phyloP scores from a whole-genome alignment of 257 asterid species.

The Schizonepeta tenuifolia region DNA sequence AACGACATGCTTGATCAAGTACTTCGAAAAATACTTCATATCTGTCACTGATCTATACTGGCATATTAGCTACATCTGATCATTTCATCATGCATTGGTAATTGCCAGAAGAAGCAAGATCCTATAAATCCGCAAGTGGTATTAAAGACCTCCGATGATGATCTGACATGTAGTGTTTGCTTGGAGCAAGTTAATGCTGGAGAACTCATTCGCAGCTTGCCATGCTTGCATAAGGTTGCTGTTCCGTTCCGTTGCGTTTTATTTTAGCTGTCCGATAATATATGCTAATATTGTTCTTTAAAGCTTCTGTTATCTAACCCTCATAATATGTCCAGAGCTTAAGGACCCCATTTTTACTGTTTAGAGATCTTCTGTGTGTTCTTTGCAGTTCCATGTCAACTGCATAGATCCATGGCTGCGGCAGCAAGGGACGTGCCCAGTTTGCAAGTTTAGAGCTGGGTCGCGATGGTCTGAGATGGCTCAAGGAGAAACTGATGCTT shows the following conservation, averaged over 20 bases:
- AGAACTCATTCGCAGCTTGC: slow-evolving; percentile 92
- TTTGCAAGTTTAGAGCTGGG: slow-evolving; percentile 88
- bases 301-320: neutral
- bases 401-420: slow-evolving; percentile 99
- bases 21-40: too few species aligned
- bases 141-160: slow-evolving; percentile 65
- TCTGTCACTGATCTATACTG: too few species aligned
- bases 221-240: slow-evolving; percentile 96
- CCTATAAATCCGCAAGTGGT: slow-evolving; percentile 47
- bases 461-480: slow-evolving; percentile 66
- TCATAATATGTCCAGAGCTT: neutral
- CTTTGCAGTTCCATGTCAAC: slow-evolving; percentile 81
- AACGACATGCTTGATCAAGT: neutral
- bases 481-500: slow-evolving; percentile 59
- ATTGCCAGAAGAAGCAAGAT: slow-evolving; percentile 80
- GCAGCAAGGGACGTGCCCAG: slow-evolving; percentile 98
- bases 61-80: too few species aligned
- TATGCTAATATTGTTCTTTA: neutral
- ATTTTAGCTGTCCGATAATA: slow-evolving; percentile 8
- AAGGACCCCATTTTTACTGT: neutral
- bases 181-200: slow-evolving; percentile 94
- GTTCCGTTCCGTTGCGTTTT: neutral
- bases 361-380: neutral
- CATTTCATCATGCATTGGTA: neutral
- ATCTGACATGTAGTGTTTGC: slow-evolving; percentile 96